A percentile compares a stretch with the other conserved stretches of the same genome.
Conservation (phyloP, 352 stramenopile species). For the Lagenidium giganteum region DNA sequence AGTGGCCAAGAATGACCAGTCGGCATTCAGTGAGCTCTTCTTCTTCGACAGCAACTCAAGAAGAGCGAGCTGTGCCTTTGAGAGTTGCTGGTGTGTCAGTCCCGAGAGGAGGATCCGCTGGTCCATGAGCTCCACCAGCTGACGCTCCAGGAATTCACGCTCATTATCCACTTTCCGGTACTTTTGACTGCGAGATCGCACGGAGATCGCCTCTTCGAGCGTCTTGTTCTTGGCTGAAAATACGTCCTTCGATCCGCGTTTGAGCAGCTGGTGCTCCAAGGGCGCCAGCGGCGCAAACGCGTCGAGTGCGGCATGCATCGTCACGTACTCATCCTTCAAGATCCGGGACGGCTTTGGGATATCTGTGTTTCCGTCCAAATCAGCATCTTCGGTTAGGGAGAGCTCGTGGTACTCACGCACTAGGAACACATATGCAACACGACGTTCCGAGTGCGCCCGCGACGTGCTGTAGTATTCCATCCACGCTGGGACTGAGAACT, state of each 20-base stretch:
- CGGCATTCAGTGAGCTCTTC: constrained; percentile 10
- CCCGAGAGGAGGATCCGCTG: no score
- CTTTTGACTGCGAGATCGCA: constrained; percentile 22
- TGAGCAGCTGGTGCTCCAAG: constrained; percentile 25
- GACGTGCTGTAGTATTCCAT: constrained; percentile 54
- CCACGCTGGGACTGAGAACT: constrained; percentile 36
- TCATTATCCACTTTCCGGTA: constrained; percentile 32
- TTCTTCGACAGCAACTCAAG: constrained; percentile 25
- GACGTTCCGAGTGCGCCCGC: constrained; percentile 24
- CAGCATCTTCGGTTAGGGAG: constrained; percentile 3
- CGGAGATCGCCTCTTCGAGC: constrained; percentile 29
- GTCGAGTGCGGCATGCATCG: constrained; percentile 29
- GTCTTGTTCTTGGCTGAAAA: constrained; percentile 14
- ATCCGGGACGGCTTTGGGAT: not conserved
- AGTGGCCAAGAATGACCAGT: constrained; percentile 25
- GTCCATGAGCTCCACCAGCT: constrained; percentile 21
- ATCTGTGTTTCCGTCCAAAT: not conserved
- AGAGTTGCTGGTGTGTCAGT: constrained; percentile 5
- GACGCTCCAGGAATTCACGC: constrained; percentile 33
- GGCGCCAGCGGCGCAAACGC: constrained; percentile 35
- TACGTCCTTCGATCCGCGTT: constrained; percentile 10
- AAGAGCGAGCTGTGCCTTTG: constrained; percentile 16
- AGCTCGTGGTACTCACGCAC: constrained; percentile 22
- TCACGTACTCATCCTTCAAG: constrained; percentile 21
- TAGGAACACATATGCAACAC: constrained; percentile 39